phyloP scores from a whole-genome alignment of 2,329 filamentous ascomycete genomes.

The Chaetomiaceae sp. region DNA sequence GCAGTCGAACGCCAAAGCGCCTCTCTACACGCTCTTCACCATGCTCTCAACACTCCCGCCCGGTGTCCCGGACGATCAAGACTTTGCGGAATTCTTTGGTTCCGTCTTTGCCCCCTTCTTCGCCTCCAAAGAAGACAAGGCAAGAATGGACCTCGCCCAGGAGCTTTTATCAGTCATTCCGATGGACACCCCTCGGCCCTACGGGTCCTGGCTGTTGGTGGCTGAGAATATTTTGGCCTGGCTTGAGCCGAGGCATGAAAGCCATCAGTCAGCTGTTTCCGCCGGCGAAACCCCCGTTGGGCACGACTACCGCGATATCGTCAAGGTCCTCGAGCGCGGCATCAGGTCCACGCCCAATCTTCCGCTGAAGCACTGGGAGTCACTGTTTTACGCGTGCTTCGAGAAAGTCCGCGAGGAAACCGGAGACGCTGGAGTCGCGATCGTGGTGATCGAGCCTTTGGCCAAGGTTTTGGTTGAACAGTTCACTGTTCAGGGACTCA shows the following conservation, averaged over 20 bases:
- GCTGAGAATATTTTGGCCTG: slow-evolving; percentile 43
- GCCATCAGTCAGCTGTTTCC: slow-evolving; percentile 37
- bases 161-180: slow-evolving; percentile 50
- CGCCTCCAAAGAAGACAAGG: slow-evolving; percentile 41
- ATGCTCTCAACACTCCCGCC: slow-evolving; percentile 52
- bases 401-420: slow-evolving; percentile 56
- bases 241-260: slow-evolving; percentile 39
- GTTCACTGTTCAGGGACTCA: slow-evolving; percentile 23
- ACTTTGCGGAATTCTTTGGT: slow-evolving; percentile 43
- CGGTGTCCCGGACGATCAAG: slow-evolving; percentile 45
- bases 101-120: slow-evolving; percentile 57
- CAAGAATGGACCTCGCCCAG: slow-evolving; percentile 43
- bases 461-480: slow-evolving; percentile 50
- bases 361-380: slow-evolving; percentile 44
- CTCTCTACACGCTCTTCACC: slow-evolving; percentile 62
- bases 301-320: slow-evolving; percentile 65
- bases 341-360: slow-evolving; percentile 47
- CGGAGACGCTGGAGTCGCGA: slow-evolving; percentile 62
- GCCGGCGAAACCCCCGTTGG: slow-evolving; percentile 48
- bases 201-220: slow-evolving; percentile 49
- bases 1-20: slow-evolving; percentile 49
- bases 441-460: slow-evolving; percentile 67
- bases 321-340: slow-evolving; percentile 63
- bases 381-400: slow-evolving; percentile 55
- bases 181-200: slow-evolving; percentile 41